phyloP scores from a whole-genome alignment of 208 protist genomes.

The Crithidia bombi region DNA sequence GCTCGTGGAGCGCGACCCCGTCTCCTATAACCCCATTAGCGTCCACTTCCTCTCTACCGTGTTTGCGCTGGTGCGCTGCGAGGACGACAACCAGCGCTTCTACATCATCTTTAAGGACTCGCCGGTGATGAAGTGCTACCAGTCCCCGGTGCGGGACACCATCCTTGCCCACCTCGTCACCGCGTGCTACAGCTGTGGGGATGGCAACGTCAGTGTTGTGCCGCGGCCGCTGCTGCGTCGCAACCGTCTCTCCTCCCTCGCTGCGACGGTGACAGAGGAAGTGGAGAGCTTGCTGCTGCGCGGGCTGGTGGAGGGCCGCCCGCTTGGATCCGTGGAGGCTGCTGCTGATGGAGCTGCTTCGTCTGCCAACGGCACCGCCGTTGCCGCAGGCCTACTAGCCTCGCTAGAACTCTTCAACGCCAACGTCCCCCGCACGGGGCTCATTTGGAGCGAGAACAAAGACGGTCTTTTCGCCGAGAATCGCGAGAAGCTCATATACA shows the following conservation, averaged over 20 bases:
- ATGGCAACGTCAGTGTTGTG: conserved; percentile 74
- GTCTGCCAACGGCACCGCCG: not conserved
- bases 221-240: conserved; percentile 54
- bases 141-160: conserved; percentile 82
- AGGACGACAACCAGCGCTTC: conserved; percentile 86
- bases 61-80: conserved; percentile 79
- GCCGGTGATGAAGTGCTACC: conserved; percentile 69
- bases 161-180: conserved; percentile 88
- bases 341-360: not conserved
- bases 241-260: conserved; percentile 69
- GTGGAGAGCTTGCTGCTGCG: conserved; percentile 88
- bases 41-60: conserved; percentile 71
- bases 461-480: conserved; percentile 93
- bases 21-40: conserved; percentile 81
- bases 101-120: conserved; percentile 82
- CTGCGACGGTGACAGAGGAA: conserved; percentile 62
- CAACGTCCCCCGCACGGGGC: conserved; percentile 85
- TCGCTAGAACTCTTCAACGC: conserved; percentile 88
- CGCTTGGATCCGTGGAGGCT: conserved; percentile 4
- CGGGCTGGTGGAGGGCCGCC: conserved; percentile 47
- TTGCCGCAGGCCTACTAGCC: conserved; percentile 15
- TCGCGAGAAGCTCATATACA: conserved; percentile 87
- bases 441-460: conserved; percentile 85
- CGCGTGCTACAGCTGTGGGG: conserved; percentile 69
- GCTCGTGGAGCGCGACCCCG: conserved; percentile 90